Conservation (phyloP, 2,329 filamentous ascomycete species). For the Ophioceras dolichostomum region DNA sequence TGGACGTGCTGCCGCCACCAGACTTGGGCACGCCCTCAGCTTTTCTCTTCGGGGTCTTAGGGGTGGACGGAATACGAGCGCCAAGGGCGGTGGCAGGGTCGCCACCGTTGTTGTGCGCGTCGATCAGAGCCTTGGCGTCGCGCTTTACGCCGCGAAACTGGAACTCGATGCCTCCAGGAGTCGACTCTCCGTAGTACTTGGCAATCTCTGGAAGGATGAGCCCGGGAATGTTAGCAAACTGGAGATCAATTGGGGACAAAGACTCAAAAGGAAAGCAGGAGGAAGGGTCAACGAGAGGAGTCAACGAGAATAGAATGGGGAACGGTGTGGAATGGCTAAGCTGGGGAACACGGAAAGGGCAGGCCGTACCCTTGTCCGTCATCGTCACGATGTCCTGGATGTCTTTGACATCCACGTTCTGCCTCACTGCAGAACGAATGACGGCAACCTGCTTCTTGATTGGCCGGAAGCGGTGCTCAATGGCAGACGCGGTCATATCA, state of each 20-base stretch:
- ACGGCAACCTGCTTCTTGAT: conserved; percentile 28
- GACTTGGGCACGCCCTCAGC: neutral
- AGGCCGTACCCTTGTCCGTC: conserved; percentile 27
- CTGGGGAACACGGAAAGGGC: neutral
- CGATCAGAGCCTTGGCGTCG: conserved; percentile 34
- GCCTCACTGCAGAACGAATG: conserved; percentile 20
- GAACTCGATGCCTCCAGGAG: conserved; percentile 43
- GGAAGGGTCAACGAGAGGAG: too few species aligned
- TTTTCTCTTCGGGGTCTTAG: conserved; percentile 6
- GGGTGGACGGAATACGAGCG: conserved; percentile 15
- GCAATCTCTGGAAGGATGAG: conserved; percentile 34
- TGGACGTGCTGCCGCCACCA: conserved; percentile 1
- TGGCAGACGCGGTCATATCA: conserved; percentile 31
- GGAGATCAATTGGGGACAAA: neutral
- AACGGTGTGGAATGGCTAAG: too few species aligned
- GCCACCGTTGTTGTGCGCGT: conserved; percentile 28
- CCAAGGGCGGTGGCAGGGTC: conserved; percentile 24
- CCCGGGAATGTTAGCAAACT: neutral
- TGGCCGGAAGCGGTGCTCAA: conserved; percentile 40
- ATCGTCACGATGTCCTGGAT: conserved; percentile 26
- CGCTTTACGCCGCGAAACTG: conserved; percentile 46
- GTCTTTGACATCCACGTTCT: conserved; percentile 28
- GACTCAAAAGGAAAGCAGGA: too few species aligned
- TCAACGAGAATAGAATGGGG: neutral
- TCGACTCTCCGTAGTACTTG: conserved; percentile 47